Conservation (phyloP, 768 basidiomycete species). For the Chlorophyllum brunneum region DNA sequence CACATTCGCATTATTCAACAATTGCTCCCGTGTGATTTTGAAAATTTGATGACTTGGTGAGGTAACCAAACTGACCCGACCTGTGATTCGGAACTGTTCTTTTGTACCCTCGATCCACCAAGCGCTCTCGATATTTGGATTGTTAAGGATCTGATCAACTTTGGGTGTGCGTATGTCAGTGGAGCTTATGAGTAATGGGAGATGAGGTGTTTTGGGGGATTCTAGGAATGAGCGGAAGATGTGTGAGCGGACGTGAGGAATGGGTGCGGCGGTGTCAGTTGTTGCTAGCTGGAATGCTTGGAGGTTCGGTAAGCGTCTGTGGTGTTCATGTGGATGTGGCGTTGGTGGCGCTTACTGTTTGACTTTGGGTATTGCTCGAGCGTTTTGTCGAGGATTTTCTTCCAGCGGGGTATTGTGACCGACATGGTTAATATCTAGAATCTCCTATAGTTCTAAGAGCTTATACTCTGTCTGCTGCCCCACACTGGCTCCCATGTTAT, state of each 20-base stretch:
- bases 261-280: slow-evolving; percentile 34
- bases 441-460: background rate
- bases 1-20: slow-evolving; percentile 17
- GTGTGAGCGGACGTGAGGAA: slow-evolving; percentile 63
- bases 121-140: slow-evolving; percentile 52
- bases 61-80: slow-evolving; percentile 53
- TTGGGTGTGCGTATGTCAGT: slow-evolving; percentile 78
- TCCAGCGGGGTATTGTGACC: slow-evolving; percentile 11
- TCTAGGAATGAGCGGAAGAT: slow-evolving; percentile 57
- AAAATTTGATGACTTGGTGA: slow-evolving; percentile 35
- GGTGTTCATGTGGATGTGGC: slow-evolving; percentile 10
- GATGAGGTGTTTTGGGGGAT: slow-evolving; percentile 28
- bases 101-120: slow-evolving; percentile 71
- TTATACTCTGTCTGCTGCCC: too few species aligned
- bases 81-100: slow-evolving; percentile 74
- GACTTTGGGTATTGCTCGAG: slow-evolving; percentile 9
- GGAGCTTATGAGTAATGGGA: slow-evolving; percentile 61
- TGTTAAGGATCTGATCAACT: slow-evolving; percentile 47
- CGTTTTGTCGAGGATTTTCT: slow-evolving; percentile 9
- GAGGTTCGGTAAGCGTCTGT: slow-evolving; percentile 42
- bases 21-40: slow-evolving; percentile 27
- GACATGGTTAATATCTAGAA: background rate
- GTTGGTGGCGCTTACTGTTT: slow-evolving; percentile 3
- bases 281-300: slow-evolving; percentile 64
- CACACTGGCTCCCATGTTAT: too few species aligned